Base-by-base conservation (phyloP, 129 eudicot species). In the Erigeron canadensis region DNA sequence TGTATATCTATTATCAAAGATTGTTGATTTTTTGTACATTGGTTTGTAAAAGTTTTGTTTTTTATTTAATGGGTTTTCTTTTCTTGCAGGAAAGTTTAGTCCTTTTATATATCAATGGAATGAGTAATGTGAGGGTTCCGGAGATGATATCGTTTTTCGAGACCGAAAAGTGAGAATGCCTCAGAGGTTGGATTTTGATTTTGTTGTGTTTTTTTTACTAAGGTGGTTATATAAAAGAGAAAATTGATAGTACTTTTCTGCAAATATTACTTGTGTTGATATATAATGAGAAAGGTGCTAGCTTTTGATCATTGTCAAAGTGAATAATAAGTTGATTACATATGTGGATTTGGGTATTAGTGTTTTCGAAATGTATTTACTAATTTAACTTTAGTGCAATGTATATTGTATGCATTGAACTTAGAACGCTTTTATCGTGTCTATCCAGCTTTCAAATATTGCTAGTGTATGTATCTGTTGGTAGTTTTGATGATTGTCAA, bases 111-210 rank as follows among this genome's bases (percentile, higher is more conserved):
- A 67, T 60, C 47, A 70, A 34, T 74, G 85, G 77, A 59, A 51
- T 67, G 55, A 48, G 53, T 45, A 21, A 71, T 1, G 39, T 64
- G 41, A 39, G 59, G 46, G 41, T 19, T 41, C 45, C 12, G 64
- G 84, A 78, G 57, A 68, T 56, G 23, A 86, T 88, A 84, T 74
- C 86, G 54, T 91, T 88, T 81, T 81, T 79, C 96, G 42, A 58
- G 75, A 23, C 79, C 95, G 61, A 75, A 63, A 39, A 65, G 67
- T 65, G 75, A 76, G 71, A 84, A 80, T 48, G 75, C 81, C 3
- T 83, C 95, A 17, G 84, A 88, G 92, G 97, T 91, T 69, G 71
- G 86, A 38, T 55, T 42, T 71, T 69, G 48, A 63, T 23, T 16
- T 47, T 57, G 2, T 23, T 23, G 38, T 60, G 21, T 4, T 11